These are phyloP conservation scores for Syzygium grande DNA, from an alignment of 345 rosid genomes.

Conservation along the genomic window DNA sequence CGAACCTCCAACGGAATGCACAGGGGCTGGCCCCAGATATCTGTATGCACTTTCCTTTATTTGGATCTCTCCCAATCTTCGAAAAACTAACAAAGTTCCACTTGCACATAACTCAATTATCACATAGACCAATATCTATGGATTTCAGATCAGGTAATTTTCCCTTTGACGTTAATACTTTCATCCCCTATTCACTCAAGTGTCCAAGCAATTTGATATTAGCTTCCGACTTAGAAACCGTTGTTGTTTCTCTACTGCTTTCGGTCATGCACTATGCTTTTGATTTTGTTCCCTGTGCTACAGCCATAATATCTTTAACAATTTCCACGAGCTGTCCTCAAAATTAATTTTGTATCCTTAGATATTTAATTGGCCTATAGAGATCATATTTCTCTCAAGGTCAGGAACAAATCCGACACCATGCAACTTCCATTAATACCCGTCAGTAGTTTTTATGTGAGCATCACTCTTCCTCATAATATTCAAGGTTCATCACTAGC, in stretches of 20 bases:
- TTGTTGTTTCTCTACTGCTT: neutral
- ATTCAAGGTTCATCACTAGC: no score
- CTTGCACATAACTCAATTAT: neutral
- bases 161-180: neutral
- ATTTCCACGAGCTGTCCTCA: neutral
- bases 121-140: neutral
- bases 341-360: neutral
- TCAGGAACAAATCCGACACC: no score
- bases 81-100: neutral
- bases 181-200: neutral
- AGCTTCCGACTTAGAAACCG: neutral
- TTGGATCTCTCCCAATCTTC: neutral
- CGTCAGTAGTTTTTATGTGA: no score
- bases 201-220: neutral
- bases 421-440: no score
- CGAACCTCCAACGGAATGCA: neutral
- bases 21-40: neutral
- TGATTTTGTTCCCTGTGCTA: neutral
- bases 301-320: neutral
- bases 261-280: neutral
- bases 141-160: neutral
- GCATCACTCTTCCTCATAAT: no score
- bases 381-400: neutral
- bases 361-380: neutral
- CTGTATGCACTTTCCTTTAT: neutral